A percentile compares a stretch with the other conserved stretches of the same genome.
These are phyloP conservation scores for Quercus alba DNA, from an alignment of 306 rosid species.

Conservation along the genomic window DNA sequence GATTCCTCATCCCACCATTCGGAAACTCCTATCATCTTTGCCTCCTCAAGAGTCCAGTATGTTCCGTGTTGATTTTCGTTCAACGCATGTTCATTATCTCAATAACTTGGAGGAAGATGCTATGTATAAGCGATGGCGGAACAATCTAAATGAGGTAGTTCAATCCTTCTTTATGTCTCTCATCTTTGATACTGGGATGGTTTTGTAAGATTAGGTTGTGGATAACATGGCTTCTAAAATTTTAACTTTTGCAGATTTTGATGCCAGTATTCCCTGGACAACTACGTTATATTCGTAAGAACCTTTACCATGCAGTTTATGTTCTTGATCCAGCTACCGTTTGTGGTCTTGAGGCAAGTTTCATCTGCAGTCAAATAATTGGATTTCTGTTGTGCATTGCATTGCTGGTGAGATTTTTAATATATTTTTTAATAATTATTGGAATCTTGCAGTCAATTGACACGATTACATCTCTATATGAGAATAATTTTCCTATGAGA, in stretches of 20 bases:
- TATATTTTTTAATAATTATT: slow-evolving; percentile 8
- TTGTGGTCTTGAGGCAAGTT: slow-evolving; percentile 85
- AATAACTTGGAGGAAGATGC: slow-evolving; percentile 96
- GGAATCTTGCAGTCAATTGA: slow-evolving; percentile 78
- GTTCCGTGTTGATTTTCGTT: slow-evolving; percentile 93
- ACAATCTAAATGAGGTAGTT: slow-evolving; percentile 74
- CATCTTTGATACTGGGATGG: neutral
- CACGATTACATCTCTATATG: slow-evolving; percentile 63
- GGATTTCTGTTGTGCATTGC: slow-evolving; percentile 16
- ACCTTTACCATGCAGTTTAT: slow-evolving; percentile 85
- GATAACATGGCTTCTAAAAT: neutral
- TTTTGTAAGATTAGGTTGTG: slow-evolving; percentile 1
- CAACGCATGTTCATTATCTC: slow-evolving; percentile 78
- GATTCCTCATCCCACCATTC: slow-evolving; percentile 67
- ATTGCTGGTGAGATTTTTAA: slow-evolving; percentile 24
- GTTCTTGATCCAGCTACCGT: slow-evolving; percentile 82
- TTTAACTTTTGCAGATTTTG: slow-evolving; percentile 55
- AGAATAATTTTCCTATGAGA: slow-evolving; percentile 80
- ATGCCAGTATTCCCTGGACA: slow-evolving; percentile 99
- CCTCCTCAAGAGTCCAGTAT: slow-evolving; percentile 79
- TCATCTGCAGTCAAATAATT: slow-evolving; percentile 22
- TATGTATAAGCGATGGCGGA: slow-evolving; percentile 84
- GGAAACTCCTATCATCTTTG: slow-evolving; percentile 70
- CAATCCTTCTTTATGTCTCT: slow-evolving; percentile 18
- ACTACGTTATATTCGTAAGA: slow-evolving; percentile 89